phyloP scores from a whole-genome alignment of 257 asterid species.

The Schizonepeta tenuifolia region DNA sequence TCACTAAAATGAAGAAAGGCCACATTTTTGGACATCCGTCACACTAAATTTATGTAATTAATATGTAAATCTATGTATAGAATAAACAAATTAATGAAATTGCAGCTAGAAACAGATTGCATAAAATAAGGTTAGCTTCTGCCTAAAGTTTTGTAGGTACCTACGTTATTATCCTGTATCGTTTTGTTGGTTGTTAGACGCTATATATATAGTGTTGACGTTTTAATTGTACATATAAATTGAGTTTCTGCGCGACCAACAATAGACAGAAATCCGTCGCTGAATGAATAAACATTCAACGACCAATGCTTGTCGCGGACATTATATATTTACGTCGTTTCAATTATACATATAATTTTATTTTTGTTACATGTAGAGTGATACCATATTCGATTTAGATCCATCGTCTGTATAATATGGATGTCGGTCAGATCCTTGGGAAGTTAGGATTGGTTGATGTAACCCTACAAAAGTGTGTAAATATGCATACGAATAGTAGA shows the following conservation, averaged over 20 bases:
- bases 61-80: not conserved
- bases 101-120: constrained; percentile 11
- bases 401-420: not conserved
- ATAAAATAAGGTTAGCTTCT: not conserved
- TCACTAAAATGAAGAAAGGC: not conserved
- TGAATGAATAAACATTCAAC: no score
- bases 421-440: not conserved
- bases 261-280: no score
- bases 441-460: not conserved
- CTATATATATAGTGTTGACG: no score
- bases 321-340: no score
- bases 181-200: no score
- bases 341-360: not conserved
- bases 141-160: not conserved
- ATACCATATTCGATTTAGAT: not conserved
- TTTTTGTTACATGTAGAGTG: not conserved
- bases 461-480: not conserved
- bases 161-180: no score
- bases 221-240: not conserved
- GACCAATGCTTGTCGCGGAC: no score
- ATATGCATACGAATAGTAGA: not conserved
- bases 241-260: not conserved
- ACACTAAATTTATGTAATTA: not conserved
- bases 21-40: not conserved
- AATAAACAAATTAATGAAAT: not conserved